Percentiles rank a stretch among this genome's conserved stretches.
phyloP scores from a whole-genome alignment of 345 rosid genomes.

The Nasturtium officinale region DNA sequence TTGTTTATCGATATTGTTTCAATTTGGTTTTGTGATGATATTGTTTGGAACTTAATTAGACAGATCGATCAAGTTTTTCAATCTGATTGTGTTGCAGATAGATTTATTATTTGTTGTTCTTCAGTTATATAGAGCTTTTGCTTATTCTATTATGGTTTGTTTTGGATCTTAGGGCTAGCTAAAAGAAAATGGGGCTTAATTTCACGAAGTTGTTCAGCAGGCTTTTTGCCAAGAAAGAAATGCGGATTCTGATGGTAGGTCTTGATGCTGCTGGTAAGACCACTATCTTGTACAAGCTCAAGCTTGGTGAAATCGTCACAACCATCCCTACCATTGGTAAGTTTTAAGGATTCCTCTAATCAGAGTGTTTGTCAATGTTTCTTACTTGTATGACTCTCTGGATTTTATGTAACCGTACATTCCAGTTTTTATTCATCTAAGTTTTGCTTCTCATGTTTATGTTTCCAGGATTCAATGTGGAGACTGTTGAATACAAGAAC shows the following conservation, averaged over 20 bases:
- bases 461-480: slow-evolving; percentile 80
- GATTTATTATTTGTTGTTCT: neutral
- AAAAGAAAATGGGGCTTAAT: slow-evolving; percentile 59
- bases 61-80: neutral
- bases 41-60: neutral
- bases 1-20: neutral
- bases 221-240: slow-evolving; percentile 76
- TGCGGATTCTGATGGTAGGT: slow-evolving; percentile 88
- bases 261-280: slow-evolving; percentile 91
- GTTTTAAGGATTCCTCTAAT: neutral
- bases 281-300: slow-evolving; percentile 81
- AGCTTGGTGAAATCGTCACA: slow-evolving; percentile 85
- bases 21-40: neutral
- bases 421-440: neutral
- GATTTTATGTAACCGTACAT: neutral
- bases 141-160: neutral
- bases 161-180: slow-evolving; percentile 20
- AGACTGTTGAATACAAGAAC: slow-evolving; percentile 93
- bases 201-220: slow-evolving; percentile 70
- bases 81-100: slow-evolving; percentile 9
- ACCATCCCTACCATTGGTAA: slow-evolving; percentile 83
- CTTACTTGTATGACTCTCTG: slow-evolving; percentile 13
- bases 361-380: slow-evolving; percentile 2
- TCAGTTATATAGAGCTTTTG: neutral
- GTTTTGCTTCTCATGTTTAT: neutral